A percentile compares a stretch with the other conserved stretches of the same genome.
Conservation (phyloP, 1,284 basidiomycete genomes). For the Rhodofomes roseus region DNA sequence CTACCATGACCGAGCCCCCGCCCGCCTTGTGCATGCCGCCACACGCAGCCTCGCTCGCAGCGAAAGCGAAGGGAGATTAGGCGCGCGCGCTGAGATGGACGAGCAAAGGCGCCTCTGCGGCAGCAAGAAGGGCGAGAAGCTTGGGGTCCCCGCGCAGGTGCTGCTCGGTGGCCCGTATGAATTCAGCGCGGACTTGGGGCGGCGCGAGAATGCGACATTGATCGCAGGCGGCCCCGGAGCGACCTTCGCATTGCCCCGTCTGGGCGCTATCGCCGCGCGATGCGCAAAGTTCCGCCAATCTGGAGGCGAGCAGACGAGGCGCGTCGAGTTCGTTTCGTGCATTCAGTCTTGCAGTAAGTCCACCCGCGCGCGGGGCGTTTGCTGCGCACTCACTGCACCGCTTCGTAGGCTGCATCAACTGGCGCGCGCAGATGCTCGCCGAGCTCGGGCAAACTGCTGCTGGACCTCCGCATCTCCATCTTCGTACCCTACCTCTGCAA, state of each 20-base stretch:
- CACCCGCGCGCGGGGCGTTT: neutral
- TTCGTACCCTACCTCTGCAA: too few relatives aligned
- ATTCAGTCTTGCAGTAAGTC: slow-evolving; percentile 51
- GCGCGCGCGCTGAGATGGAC: slow-evolving; percentile 49
- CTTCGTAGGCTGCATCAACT: slow-evolving; percentile 43
- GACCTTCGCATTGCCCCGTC: slow-evolving; percentile 59
- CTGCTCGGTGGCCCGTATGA: slow-evolving; percentile 72
- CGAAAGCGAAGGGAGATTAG: slow-evolving; percentile 63
- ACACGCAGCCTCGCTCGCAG: slow-evolving; percentile 49
- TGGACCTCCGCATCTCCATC: slow-evolving; percentile 63
- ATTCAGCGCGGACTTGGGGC: slow-evolving; percentile 47
- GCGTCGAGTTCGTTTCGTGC: slow-evolving; percentile 66
- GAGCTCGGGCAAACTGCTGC: slow-evolving; percentile 50
- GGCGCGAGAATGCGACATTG: slow-evolving; percentile 57
- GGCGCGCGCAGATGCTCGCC: slow-evolving; percentile 52
- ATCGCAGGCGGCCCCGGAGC: slow-evolving; percentile 65
- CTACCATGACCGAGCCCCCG: slow-evolving; percentile 66
- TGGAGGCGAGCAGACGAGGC: slow-evolving; percentile 44
- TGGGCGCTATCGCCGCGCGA: slow-evolving; percentile 63
- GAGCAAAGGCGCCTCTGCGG: slow-evolving; percentile 24
- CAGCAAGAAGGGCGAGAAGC: slow-evolving; percentile 13
- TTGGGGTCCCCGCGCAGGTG: slow-evolving; percentile 37
- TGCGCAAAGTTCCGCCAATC: slow-evolving; percentile 37
- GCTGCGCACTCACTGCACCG: neutral
- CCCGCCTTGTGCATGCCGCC: slow-evolving; percentile 48